A percentile compares a stretch with the other conserved stretches of the same genome.
These are phyloP conservation scores for Malassezia sympodialis DNA, from an alignment of 1,284 basidiomycete genomes.

Conservation along the genomic window DNA sequence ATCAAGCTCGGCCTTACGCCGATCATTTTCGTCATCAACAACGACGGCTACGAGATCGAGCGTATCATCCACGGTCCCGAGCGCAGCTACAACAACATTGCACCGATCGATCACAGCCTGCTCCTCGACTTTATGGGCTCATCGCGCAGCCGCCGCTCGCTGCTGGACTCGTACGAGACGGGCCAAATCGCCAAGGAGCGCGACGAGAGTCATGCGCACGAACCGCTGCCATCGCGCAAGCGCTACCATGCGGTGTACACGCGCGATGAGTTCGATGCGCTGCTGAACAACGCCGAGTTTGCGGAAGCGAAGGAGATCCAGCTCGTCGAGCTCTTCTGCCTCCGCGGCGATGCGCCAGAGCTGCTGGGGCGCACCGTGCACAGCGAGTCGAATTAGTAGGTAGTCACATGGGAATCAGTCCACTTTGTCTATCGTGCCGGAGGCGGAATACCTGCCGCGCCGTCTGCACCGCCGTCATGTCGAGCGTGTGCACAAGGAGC, in stretches of 20 bases:
- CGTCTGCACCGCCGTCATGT: constrained; percentile 23
- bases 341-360: constrained; percentile 1
- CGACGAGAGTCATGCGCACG: constrained; percentile 43
- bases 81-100: constrained; percentile 46
- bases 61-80: constrained; percentile 62
- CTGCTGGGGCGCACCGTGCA: background rate
- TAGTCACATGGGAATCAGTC: background rate
- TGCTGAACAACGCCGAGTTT: constrained; percentile 54
- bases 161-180: constrained; percentile 1
- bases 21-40: constrained; percentile 76
- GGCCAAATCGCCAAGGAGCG: background rate
- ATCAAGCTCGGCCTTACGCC: constrained; percentile 60
- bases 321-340: constrained; percentile 4
- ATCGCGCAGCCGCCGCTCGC: constrained; percentile 48
- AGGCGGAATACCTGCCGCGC: constrained; percentile 9
- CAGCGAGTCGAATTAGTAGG: background rate
- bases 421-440: constrained; percentile 3
- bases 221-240: constrained; percentile 52
- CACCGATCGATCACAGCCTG: constrained; percentile 24
- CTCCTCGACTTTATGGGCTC: constrained; percentile 33
- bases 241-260: constrained; percentile 60
- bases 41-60: constrained; percentile 68
- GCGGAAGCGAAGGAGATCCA: background rate
- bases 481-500: constrained; percentile 28
- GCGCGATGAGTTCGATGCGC: constrained; percentile 58